phyloP scores from a whole-genome alignment of 2,329 filamentous ascomycete species.

The Aspergillus aculeatus region DNA sequence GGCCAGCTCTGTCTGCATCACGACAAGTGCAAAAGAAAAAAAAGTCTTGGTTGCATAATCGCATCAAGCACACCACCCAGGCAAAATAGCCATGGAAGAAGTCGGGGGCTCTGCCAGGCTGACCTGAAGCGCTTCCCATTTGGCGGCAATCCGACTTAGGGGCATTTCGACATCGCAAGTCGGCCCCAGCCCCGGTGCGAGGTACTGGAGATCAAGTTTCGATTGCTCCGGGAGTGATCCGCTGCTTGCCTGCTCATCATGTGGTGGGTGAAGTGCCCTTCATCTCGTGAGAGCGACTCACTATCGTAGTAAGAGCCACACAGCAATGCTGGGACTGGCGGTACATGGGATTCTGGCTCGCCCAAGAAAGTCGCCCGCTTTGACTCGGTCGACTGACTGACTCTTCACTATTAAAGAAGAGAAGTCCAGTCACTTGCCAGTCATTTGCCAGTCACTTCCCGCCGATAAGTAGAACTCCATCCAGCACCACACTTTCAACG shows the following conservation, averaged over 20 bases:
- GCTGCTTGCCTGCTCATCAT: not conserved
- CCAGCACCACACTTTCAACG: conserved; percentile 6
- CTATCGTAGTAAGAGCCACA: conserved; percentile 19
- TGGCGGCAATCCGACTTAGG: not conserved
- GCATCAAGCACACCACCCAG: not conserved
- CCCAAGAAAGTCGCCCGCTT: conserved; percentile 2
- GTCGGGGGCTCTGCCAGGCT: not conserved
- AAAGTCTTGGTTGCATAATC: not conserved
- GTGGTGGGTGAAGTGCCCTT: not conserved
- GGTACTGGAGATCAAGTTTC: conserved; percentile 1
- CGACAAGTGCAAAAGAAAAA: not conserved
- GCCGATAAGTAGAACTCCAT: conserved; percentile 7
- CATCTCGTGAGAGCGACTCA: not conserved
- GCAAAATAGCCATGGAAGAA: conserved; percentile 1
- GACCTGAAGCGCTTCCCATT: not conserved
- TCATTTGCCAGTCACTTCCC: not conserved
- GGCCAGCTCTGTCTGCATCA: not conserved
- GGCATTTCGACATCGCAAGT: not conserved
- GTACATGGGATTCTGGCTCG: not conserved
- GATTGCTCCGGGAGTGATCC: not conserved
- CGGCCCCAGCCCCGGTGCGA: not conserved
- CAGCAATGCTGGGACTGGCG: conserved; percentile 2
- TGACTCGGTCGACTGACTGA: not conserved
- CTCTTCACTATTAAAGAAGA: conserved; percentile 1
- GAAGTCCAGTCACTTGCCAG: not conserved